Evolutionary conservation across 176 grass and related monocot species (phyloP).

Genomic region (Ensete glaucum): DNA sequence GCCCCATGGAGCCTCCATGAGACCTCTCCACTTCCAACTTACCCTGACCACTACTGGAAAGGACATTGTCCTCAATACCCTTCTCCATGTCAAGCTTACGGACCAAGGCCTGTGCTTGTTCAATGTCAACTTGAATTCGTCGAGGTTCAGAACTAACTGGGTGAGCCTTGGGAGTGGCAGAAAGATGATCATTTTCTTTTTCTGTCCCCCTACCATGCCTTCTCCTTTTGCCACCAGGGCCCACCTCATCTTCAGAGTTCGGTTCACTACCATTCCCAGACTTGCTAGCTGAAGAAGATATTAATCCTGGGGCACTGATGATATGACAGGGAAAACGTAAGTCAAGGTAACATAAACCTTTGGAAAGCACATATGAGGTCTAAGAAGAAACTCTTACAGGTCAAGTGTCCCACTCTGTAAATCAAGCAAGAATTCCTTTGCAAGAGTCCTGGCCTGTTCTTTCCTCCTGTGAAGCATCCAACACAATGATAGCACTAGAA

Average conservation of each 20-base stretch:
- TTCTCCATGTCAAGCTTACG: slow-evolving; percentile 87
- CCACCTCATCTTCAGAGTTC: slow-evolving; percentile 87
- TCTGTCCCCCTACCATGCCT: slow-evolving; percentile 47
- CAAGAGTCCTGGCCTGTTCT: slow-evolving; percentile 32
- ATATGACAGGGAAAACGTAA: slow-evolving; percentile 22
- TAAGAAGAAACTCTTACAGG: slow-evolving; percentile 43
- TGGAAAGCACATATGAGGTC: slow-evolving; percentile 1
- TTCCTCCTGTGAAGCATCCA: slow-evolving; percentile 26
- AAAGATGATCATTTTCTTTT: slow-evolving; percentile 65
- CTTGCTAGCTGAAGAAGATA: slow-evolving; percentile 32
- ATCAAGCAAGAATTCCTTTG: slow-evolving; percentile 88
- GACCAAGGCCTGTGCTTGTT: slow-evolving; percentile 53
- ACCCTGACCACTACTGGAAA: slow-evolving; percentile 53
- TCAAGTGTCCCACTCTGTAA: slow-evolving; percentile 86
- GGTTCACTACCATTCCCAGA: slow-evolving; percentile 51
- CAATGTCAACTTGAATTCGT: slow-evolving; percentile 77
- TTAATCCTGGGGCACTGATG: slow-evolving; percentile 69
- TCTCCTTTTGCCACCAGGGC: slow-evolving; percentile 66
- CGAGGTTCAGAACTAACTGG: slow-evolving; percentile 57
- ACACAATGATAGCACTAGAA: too few relatives aligned
- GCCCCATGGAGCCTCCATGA: slow-evolving; percentile 84
- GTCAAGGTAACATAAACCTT: background rate
- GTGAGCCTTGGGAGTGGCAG: slow-evolving; percentile 66
- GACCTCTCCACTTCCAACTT: slow-evolving; percentile 61
- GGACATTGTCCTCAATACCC: slow-evolving; percentile 64